Evolutionary conservation across 495 filamentous ascomycete species (phyloP), one percentile per base, ranked within the genome.

Genomic region (Opeltia flavorubescens): DNA sequence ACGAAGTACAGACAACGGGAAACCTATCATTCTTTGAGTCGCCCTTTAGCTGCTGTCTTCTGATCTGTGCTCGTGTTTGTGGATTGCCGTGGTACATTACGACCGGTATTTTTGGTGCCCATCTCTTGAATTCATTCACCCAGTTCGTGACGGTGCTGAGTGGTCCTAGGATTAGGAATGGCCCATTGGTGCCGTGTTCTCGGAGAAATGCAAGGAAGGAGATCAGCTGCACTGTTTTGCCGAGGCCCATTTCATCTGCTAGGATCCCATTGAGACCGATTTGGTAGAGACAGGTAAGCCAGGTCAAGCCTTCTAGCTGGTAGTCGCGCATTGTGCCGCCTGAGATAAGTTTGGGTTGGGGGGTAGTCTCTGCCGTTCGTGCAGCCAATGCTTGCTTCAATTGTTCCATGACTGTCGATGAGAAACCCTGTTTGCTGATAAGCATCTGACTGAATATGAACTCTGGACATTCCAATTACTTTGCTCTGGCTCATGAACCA

Each of bases 201-300:
- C 89, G 77, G 21, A 96, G 66, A 52, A 89, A 83, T 0, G 91
- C 91, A 33, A 96, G 75, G 49, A 96, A 76, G 0, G 86, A 83
- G 31, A 96, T 96, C 0, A 89, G 84, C 63, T 98, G 91, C 2
- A 98, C 74, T 0, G 89, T 96, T 68, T 96, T 96, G 54, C 89
- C 89, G 23, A 96, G 62, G 1, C 91, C 91, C 91, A 98, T 98
- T 62, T 98, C 91, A 57, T 98, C 91, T 0, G 91, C 91, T 20
- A 98, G 62, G 50, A 98, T 98, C 0, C 91, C 91, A 56, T 87
- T 94, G 57, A 96, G 70, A 4, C 91, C 89, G 60, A 95, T 94
- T 70, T 95, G 86, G 59, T 86, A 94, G 5, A 86, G 60, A 3
- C 78, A 80, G 26, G 75, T 78, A 56, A 96, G 75, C 91, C 91